Conservation (phyloP, 768 basidiomycete genomes). For the Coprinopsis strossmayeri region DNA sequence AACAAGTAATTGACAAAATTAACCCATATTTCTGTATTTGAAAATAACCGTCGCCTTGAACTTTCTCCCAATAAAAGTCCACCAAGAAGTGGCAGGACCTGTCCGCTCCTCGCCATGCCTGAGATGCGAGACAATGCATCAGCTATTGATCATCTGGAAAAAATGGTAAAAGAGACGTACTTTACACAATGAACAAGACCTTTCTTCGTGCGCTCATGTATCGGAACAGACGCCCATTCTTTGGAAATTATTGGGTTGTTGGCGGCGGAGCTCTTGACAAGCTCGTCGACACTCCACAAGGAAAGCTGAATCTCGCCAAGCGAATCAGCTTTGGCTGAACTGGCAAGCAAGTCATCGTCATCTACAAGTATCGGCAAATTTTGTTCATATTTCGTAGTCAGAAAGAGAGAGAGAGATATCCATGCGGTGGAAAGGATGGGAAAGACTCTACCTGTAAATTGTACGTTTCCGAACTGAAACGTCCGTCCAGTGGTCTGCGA, state of each 20-base stretch:
- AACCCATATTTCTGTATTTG: not conserved
- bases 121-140: not conserved
- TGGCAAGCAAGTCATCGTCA: too few species aligned
- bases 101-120: not conserved
- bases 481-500: too few species aligned
- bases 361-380: too few species aligned
- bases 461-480: too few species aligned
- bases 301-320: too few species aligned
- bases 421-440: too few species aligned
- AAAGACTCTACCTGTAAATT: too few species aligned
- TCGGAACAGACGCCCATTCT: slow-evolving; percentile 43
- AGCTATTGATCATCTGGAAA: not conserved
- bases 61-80: not conserved
- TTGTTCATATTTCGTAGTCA: too few species aligned
- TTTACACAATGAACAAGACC: not conserved
- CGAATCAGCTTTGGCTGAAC: too few species aligned
- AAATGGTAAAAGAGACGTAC: not conserved
- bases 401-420: too few species aligned
- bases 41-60: not conserved
- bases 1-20: not conserved
- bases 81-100: not conserved
- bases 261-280: not conserved
- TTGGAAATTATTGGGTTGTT: slow-evolving; percentile 10
- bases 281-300: slow-evolving; percentile 16
- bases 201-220: slow-evolving; percentile 33